These are phyloP conservation scores for Stentor roeselii DNA, from an alignment of 73 alveolate species.

Conservation along the genomic window DNA sequence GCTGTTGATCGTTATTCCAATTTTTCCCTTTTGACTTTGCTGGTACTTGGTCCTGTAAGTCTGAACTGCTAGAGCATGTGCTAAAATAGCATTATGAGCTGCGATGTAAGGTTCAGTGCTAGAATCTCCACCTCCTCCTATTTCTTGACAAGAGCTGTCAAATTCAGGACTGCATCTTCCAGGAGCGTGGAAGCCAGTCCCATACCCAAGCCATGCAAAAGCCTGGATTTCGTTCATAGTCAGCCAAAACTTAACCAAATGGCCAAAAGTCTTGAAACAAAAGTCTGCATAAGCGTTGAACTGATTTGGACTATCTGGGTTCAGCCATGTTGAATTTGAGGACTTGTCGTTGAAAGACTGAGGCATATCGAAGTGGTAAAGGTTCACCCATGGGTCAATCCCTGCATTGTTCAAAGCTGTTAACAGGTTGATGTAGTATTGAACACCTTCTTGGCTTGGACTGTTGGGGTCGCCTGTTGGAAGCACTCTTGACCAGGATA, in stretches of 20 bases:
- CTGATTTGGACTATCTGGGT: constrained; percentile 18
- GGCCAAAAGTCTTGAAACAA: constrained; percentile 34
- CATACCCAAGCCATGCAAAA: constrained; percentile 41
- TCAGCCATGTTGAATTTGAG: constrained; percentile 26
- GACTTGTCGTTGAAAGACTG: constrained; percentile 27
- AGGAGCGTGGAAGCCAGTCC: constrained; percentile 32
- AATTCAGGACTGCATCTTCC: no score
- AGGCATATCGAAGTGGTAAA: constrained; percentile 43
- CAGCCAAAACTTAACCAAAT: constrained; percentile 35
- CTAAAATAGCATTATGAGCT: constrained; percentile 30
- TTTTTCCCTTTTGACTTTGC: constrained; percentile 27
- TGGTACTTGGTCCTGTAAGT: constrained; percentile 33
- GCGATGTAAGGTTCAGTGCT: constrained; percentile 38
- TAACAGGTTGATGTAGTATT: constrained; percentile 31
- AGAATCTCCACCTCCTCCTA: constrained; percentile 44
- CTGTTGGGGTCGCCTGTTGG: constrained; percentile 31
- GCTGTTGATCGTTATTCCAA: constrained; percentile 30
- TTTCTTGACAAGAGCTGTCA: background rate
- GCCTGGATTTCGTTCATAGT: constrained; percentile 35
- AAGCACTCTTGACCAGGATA: constrained; percentile 39
- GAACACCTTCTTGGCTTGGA: constrained; percentile 30
- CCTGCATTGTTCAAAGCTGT: constrained; percentile 28
- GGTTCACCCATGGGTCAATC: constrained; percentile 39
- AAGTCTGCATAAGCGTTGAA: constrained; percentile 44
- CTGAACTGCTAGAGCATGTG: constrained; percentile 38